Conservation (phyloP, 2,329 filamentous ascomycete genomes). For the Fusarium luffae region DNA sequence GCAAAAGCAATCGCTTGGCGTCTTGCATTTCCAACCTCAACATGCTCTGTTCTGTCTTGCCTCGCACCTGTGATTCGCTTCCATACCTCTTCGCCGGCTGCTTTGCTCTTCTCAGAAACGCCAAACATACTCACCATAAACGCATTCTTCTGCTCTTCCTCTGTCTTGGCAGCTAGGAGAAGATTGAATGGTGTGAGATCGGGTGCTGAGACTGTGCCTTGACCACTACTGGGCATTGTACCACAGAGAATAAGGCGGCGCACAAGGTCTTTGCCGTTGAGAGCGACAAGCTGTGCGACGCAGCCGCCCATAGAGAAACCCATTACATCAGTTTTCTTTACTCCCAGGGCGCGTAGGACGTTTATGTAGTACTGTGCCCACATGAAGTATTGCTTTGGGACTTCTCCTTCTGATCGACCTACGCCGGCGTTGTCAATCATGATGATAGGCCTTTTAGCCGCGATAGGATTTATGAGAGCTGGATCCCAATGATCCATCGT, state of each 20-base stretch:
- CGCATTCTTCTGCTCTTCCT: slow-evolving; percentile 49
- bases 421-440: slow-evolving; percentile 62
- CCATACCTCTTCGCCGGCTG: slow-evolving; percentile 50
- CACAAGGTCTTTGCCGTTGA: slow-evolving; percentile 52
- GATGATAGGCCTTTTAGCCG: slow-evolving; percentile 55
- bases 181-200: slow-evolving; percentile 49
- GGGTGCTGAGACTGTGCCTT: slow-evolving; percentile 48
- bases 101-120: slow-evolving; percentile 46
- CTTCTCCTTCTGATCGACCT: slow-evolving; percentile 57
- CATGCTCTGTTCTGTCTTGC: slow-evolving; percentile 42
- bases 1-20: slow-evolving; percentile 50
- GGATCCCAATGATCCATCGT: slow-evolving; percentile 58
- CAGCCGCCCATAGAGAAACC: slow-evolving; percentile 64
- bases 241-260: slow-evolving; percentile 58
- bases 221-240: slow-evolving; percentile 54
- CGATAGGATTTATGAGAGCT: slow-evolving; percentile 57
- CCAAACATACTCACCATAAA: slow-evolving; percentile 52
- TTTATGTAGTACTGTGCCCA: slow-evolving; percentile 51
- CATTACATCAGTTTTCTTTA: slow-evolving; percentile 57
- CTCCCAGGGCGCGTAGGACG: slow-evolving; percentile 52
- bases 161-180: slow-evolving; percentile 48
- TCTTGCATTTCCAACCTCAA: slow-evolving; percentile 44
- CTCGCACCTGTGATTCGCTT: slow-evolving; percentile 48
- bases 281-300: slow-evolving; percentile 58
- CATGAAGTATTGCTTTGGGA: slow-evolving; percentile 49